Evolutionary conservation across 1,139 yeast species (phyloP).

Genomic region (Suzukiozyma palmioleophila): DNA sequence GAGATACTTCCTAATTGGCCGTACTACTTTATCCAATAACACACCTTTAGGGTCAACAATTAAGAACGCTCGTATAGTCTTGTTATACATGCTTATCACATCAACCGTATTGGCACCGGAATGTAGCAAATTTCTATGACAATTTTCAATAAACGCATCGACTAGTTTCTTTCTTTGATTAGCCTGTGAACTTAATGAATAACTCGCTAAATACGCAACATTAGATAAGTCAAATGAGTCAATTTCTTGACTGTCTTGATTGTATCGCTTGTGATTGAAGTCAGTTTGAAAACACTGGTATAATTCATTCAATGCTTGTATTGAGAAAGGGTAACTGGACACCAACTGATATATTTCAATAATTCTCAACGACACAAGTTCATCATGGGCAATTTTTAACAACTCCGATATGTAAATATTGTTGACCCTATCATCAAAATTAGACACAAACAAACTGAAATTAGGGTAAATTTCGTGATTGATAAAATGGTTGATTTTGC

Average conservation of each 20-base stretch:
- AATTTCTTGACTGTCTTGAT: not conserved
- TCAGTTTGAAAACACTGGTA: slow-evolving; percentile 40
- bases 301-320: slow-evolving; percentile 60
- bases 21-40: slow-evolving; percentile 66
- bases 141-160: slow-evolving; percentile 45
- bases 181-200: slow-evolving; percentile 22
- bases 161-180: slow-evolving; percentile 53
- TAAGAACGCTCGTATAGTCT: slow-evolving; percentile 68
- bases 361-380: slow-evolving; percentile 49
- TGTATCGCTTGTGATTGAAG: slow-evolving; percentile 10
- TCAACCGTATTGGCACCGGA: slow-evolving; percentile 82
- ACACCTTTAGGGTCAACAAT: slow-evolving; percentile 88
- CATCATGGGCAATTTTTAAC: slow-evolving; percentile 38
- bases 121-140: slow-evolving; percentile 56
- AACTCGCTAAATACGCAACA: slow-evolving; percentile 16
- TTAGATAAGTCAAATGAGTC: slow-evolving; percentile 13
- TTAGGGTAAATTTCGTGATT: slow-evolving; percentile 35
- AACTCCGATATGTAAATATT: slow-evolving; percentile 25
- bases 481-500: slow-evolving; percentile 34
- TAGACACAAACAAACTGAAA: slow-evolving; percentile 23
- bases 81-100: slow-evolving; percentile 64
- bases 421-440: slow-evolving; percentile 11
- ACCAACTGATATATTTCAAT: slow-evolving; percentile 66
- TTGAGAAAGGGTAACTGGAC: slow-evolving; percentile 53
- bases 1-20: slow-evolving; percentile 67